Percentiles rank a stretch among this genome's conserved stretches.
These are phyloP conservation scores for Alternaria consortialis DNA, from an alignment of 2,329 filamentous ascomycete species.

Conservation along the genomic window DNA sequence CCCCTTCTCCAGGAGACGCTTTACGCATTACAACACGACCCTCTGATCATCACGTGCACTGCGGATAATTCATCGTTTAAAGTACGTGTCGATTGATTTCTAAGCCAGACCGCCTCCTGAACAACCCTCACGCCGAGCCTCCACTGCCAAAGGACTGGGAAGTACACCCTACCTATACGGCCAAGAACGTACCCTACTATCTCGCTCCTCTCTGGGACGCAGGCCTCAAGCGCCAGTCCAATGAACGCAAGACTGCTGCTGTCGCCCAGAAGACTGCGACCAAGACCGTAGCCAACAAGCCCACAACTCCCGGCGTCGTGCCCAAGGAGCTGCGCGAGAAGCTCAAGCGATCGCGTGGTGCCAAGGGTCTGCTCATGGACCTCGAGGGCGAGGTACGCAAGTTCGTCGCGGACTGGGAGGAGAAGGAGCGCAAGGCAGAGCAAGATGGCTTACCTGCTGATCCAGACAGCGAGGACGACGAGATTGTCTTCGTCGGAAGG, in stretches of 20 bases:
- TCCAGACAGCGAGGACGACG: conserved; percentile 74
- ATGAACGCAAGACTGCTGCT: conserved; percentile 53
- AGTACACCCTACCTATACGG: conserved; percentile 80
- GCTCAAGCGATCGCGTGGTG: conserved; percentile 80
- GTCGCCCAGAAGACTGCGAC: conserved; percentile 46
- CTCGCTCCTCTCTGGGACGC: conserved; percentile 86
- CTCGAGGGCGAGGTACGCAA: conserved; percentile 84
- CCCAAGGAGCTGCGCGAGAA: conserved; percentile 82
- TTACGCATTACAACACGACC: conserved; percentile 4
- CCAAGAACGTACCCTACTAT: conserved; percentile 84
- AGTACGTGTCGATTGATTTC: conserved; percentile 12
- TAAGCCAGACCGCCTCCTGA: conserved; percentile 77
- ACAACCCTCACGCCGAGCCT: conserved; percentile 85
- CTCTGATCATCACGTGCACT: background rate
- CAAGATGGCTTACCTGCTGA: conserved; percentile 55
- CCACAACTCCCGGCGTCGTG: conserved; percentile 63
- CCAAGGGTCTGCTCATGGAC: conserved; percentile 80
- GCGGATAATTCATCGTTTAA: background rate
- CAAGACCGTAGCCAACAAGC: conserved; percentile 51
- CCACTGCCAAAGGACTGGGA: conserved; percentile 85
- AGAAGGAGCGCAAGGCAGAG: conserved; percentile 61
- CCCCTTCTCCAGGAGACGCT: conserved; percentile 19
- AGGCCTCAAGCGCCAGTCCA: conserved; percentile 54
- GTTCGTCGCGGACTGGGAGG: conserved; percentile 73
- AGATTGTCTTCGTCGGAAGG: conserved; percentile 88